Evolutionary conservation across 306 rosid species (phyloP), one percentile per base, ranked within the genome.

Genomic region (Cercis canadensis): DNA sequence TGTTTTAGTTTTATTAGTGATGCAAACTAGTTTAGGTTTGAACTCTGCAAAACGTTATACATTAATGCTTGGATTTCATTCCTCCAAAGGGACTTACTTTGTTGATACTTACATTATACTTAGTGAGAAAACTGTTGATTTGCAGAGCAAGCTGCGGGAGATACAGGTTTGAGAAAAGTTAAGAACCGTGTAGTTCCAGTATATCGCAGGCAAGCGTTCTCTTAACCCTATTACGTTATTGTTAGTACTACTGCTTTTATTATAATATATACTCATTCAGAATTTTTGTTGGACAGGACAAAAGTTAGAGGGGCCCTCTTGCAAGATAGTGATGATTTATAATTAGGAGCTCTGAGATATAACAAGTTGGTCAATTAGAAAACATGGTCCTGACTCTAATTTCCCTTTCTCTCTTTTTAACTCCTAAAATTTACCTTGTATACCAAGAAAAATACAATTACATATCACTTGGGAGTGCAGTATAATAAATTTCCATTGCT

Each of bases 301-400:
- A 92, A 85, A 80, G 82, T 87, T 58, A 81, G 96, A 75, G 97
- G 96, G 17, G 96, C 82, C 13, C 70, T 87, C 69, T 79, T 92
- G 80, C 88, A 74, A 66, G 85, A 85, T 79, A 76, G 82, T 2
- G 96, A 79, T 44, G 83, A 68, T 53, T 37, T 39, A 55, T 52
- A 65, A 51, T 40, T 76, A 66, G 59, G 46, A 64, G 68, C 17
- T 58, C 50, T 33, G 44, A 16, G 14, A 8, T 50, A 40, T 21
- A 44, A 61, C 40, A 24, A 53, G 62, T 46, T 52, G 56, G 32
- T 62, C 33, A 7, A 9, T 40, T 32, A 74, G 43, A 74, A 45
- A 37, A n/a, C 36, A 68, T 57, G 41, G 55, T 57, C 55, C 19
- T 18, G 55, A n/a, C 40, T 49, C 6, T 51, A 4, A 5, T 4